Evolutionary conservation across 805 yeast genomes (phyloP), one percentile per base, ranked within the genome.

Genomic region (Naumovozyma dairenensis): DNA sequence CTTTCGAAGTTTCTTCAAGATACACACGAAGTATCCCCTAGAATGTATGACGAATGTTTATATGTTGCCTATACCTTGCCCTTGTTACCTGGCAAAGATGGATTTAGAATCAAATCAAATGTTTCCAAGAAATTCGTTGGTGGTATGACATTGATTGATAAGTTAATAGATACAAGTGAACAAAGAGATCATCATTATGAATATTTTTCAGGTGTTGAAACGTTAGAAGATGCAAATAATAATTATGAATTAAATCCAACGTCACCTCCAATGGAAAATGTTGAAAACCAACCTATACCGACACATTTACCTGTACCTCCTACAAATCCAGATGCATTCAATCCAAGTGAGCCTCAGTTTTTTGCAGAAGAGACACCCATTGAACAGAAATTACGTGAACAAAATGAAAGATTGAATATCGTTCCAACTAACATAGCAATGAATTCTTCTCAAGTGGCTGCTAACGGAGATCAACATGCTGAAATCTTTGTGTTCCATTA

Each of bases 311-410:
- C 59, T 3, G 43, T 35, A 30, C 44, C 46, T 5, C 21, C 37
- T 2, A 61, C 50, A 39, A 67, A 63, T 29, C 60, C 60, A 33
- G 69, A 64, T 20, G 76, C 78, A n/a, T 83, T 84, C 55, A 85
- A 86, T 54, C 96, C 96, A 0, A 75, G 86, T 12, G 96, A 86
- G 51, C 96, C 96, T 0, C 96, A 86, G 49, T 84, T 72, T 50
- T 86, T 86, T 58, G 79, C 87, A 3, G 68, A 65, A 36, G 63
- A 52, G 13, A 47, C 50, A 5, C 44, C 49, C 2, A 24, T 14
- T 21, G 35, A 32, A 29, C 31, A 34, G 18, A 31, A 28, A 30
- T 12, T 29, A n/a, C 29, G 38, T 26, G 39, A 38, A 19, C 31
- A 25, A 12, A 29, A 38, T 13, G 38, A 33, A 27, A 31, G 32